These are phyloP conservation scores for Bassia scoparia DNA, from an alignment of 148 eudicot species.

Conservation along the genomic window DNA sequence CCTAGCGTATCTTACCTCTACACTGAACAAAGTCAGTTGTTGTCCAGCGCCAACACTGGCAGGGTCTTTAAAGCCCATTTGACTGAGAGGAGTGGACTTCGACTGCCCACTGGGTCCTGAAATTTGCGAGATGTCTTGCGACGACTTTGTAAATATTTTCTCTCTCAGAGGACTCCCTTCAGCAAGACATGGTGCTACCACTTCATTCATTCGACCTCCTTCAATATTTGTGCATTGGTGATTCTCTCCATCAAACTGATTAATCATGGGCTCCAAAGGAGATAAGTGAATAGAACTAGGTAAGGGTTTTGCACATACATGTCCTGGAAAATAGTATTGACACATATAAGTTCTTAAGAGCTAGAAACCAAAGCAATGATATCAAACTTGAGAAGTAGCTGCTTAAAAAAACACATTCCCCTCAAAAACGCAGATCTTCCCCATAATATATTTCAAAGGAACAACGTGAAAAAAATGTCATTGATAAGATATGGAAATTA, in stretches of 20 bases:
- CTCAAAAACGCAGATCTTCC: not conserved
- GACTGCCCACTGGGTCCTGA: constrained; percentile 75
- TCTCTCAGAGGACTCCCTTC: constrained; percentile 24
- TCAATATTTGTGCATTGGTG: constrained; percentile 20
- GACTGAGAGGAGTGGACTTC: constrained; percentile 83
- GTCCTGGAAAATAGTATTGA: constrained; percentile 32
- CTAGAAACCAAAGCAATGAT: constrained; percentile 16
- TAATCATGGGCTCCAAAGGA: constrained; percentile 20
- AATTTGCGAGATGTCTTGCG: constrained; percentile 73
- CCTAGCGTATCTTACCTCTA: constrained; percentile 49
- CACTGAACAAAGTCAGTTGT: constrained; percentile 78
- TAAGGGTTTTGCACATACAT: constrained; percentile 18
- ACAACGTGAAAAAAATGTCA: not conserved
- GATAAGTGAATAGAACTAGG: constrained; percentile 26
- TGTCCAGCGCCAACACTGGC: constrained; percentile 89
- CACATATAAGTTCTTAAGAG: constrained; percentile 20
- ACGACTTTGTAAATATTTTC: constrained; percentile 31
- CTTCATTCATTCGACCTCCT: constrained; percentile 20
- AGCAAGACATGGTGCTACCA: constrained; percentile 17
- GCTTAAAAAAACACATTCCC: not conserved
- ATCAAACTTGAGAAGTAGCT: not conserved
- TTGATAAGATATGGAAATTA: not conserved
- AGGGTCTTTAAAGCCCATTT: constrained; percentile 90
- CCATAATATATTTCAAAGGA: not conserved
- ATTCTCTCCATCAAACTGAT: constrained; percentile 28